Evolutionary conservation across 73 alveolate species (phyloP).

Genomic region (Paramecium sexaurelia): DNA sequence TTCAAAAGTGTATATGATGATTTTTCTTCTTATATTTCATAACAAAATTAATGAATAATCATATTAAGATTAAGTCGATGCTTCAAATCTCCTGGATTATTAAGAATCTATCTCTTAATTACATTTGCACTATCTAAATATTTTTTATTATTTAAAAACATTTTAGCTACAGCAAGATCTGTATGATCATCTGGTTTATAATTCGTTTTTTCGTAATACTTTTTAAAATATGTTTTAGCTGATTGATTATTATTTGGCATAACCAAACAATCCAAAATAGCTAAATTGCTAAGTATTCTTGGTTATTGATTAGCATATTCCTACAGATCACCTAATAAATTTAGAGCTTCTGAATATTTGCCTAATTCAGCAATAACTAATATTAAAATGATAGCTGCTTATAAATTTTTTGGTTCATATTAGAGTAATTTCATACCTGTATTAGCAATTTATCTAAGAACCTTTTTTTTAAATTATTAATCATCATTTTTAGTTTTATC

Average conservation of each 20-base stretch:
- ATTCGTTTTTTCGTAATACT: slow-evolving; percentile 47
- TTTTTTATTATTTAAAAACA: not conserved
- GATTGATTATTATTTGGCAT: not conserved
- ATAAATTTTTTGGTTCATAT: slow-evolving; percentile 13
- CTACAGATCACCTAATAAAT: slow-evolving; percentile 17
- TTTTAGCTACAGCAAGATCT: slow-evolving; percentile 35
- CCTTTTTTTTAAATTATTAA: not conserved
- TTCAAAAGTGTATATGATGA: not conserved
- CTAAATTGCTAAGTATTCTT: slow-evolving; percentile 33
- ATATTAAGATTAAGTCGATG: slow-evolving; percentile 49
- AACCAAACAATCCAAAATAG: not conserved
- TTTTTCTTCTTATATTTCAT: slow-evolving; percentile 24
- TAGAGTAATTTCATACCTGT: not conserved
- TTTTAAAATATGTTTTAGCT: slow-evolving; percentile 35
- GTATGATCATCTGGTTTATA: slow-evolving; percentile 57
- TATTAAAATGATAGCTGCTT: slow-evolving; percentile 42
- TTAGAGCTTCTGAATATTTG: not conserved
- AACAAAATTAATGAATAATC: slow-evolving; percentile 13
- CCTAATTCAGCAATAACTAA: slow-evolving; percentile 47
- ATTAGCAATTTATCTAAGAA: not conserved
- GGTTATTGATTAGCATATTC: slow-evolving; percentile 48
- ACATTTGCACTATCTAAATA: not conserved
- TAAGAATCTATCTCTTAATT: not conserved
- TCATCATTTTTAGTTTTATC: slow-evolving; percentile 45
- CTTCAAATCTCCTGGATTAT: slow-evolving; percentile 32